Evolutionary conservation across 306 rosid species (phyloP), one percentile per base, ranked within the genome.

Genomic region (Trichosanthes cucumerina): DNA sequence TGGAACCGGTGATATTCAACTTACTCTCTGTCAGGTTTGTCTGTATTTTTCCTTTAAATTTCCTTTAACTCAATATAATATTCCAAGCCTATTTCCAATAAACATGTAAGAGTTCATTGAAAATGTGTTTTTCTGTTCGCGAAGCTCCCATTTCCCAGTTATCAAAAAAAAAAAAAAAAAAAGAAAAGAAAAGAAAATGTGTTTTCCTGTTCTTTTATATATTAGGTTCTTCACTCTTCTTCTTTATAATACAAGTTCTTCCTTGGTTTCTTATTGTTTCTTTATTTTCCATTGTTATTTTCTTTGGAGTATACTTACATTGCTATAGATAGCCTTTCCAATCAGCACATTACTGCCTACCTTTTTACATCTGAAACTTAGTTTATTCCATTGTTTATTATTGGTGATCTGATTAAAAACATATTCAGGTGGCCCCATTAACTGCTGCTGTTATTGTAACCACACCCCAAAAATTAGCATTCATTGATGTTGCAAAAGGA

Each of bases 1-100:
- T 44, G 99, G 99, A 88, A 95, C 99, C 47, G 99, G 98, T 81
- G 99, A 95, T 86, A 95, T 92, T 82, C 99, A 95, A 83, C 91
- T 95, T 63, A 95, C 99, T 78, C 88, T 95, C 85, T 95, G 99
- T 83, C 99, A 92, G 99, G 98, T 95, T 83, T 81, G 79, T 39
- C 33, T 53, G 63, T 78, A 36, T 28, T 41, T 68, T 76, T 33
- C 47, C 68, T 8, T 60, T 26, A 31, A 54, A 6, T 50, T 21
- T 24, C 10, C 14, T 63, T 19, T 0, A 46, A 73, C 77, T 49
- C 44, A 26, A 44, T 71, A 70, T 70, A 70, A 38, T 70, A 41
- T 70, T 44, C 9, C 56, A 70, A 44, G 76, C 34, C 21, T 26
- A 6, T 39, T 64, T 26, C 33, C 46, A 78, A 43, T 62, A 44